Conservation (phyloP, 352 stramenopile genomes). For the Pythium guiyangense region DNA sequence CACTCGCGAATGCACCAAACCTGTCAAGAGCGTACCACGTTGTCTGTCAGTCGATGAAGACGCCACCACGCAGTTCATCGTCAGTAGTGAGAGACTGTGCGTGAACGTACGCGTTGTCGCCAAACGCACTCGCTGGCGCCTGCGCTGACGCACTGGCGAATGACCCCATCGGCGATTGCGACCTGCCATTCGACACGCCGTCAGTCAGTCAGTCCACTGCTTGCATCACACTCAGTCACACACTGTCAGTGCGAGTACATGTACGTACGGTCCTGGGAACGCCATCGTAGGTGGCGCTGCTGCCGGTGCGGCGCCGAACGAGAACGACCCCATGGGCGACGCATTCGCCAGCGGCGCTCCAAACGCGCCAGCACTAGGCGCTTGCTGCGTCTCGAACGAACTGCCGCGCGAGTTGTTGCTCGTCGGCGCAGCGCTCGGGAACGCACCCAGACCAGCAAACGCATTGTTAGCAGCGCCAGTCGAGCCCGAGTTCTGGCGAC, state of each 20-base stretch:
- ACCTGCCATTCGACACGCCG: too few species aligned
- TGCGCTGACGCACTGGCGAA: slow-evolving; percentile 26
- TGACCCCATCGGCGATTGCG: slow-evolving; percentile 26
- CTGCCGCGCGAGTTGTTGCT: slow-evolving; percentile 28
- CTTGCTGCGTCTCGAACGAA: slow-evolving; percentile 26
- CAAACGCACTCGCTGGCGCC: slow-evolving; percentile 20
- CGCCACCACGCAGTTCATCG: background rate
- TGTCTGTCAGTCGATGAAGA: background rate
- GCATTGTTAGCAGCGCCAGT: background rate
- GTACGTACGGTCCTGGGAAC: slow-evolving; percentile 9
- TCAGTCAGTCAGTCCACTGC: background rate
- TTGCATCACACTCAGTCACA: background rate
- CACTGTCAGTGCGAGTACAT: background rate
- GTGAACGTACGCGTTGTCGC: slow-evolving; percentile 36
- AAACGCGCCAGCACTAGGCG: slow-evolving; percentile 18
- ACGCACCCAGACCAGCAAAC: slow-evolving; percentile 10
- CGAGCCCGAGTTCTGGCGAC: slow-evolving; percentile 4
- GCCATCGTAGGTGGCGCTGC: background rate
- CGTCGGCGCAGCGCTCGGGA: slow-evolving; percentile 7
- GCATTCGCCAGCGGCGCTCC: slow-evolving; percentile 3
- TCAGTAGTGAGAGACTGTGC: background rate
- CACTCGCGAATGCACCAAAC: slow-evolving; percentile 31
- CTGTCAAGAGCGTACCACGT: too few species aligned
- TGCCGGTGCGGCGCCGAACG: slow-evolving; percentile 4
- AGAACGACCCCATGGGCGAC: slow-evolving; percentile 12